phyloP scores from a whole-genome alignment of 176 grass and related monocot species.

The Ampelocalamus luodianensis region DNA sequence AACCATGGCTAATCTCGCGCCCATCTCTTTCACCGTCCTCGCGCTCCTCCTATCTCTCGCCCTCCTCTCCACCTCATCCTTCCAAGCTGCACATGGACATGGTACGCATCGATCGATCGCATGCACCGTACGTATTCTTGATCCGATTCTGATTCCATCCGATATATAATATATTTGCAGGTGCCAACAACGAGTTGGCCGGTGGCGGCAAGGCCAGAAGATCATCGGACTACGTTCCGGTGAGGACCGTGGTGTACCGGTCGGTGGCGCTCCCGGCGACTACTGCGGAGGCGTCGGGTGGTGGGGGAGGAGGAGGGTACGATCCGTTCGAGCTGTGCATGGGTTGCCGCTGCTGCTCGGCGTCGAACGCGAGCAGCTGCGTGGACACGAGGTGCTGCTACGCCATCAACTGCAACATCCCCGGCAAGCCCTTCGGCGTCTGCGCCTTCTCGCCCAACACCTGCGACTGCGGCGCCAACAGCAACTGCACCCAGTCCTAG shows the following conservation, averaged over 20 bases:
- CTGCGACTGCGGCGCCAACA: slow-evolving; percentile 62
- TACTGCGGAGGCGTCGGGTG: not conserved
- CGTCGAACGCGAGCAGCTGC: slow-evolving; percentile 55
- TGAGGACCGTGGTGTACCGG: slow-evolving; percentile 37
- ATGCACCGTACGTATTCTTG: not conserved
- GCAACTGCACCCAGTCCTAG: slow-evolving; percentile 44
- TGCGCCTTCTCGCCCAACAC: slow-evolving; percentile 70
- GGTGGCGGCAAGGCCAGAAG: not conserved
- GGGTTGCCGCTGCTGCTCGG: slow-evolving; percentile 67
- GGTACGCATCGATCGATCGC: not conserved
- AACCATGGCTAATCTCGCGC: slow-evolving; percentile 23
- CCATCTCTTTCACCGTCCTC: not conserved
- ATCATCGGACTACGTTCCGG: slow-evolving; percentile 3
- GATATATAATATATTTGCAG: not conserved
- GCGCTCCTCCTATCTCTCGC: not conserved
- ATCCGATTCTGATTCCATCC: not conserved
- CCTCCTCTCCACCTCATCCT: not conserved
- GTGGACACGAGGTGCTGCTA: slow-evolving; percentile 72
- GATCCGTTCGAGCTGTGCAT: slow-evolving; percentile 78
- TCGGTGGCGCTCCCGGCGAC: not conserved
- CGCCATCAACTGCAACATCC: slow-evolving; percentile 82
- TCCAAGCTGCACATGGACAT: slow-evolving; percentile 2
- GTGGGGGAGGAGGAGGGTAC: not conserved
- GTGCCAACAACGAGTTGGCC: not conserved
- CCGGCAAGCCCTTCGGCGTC: slow-evolving; percentile 82